A percentile compares a stretch with the other conserved stretches of the same genome.
Conservation (phyloP, 164 flowering plant species). For the Saururus chinensis region DNA sequence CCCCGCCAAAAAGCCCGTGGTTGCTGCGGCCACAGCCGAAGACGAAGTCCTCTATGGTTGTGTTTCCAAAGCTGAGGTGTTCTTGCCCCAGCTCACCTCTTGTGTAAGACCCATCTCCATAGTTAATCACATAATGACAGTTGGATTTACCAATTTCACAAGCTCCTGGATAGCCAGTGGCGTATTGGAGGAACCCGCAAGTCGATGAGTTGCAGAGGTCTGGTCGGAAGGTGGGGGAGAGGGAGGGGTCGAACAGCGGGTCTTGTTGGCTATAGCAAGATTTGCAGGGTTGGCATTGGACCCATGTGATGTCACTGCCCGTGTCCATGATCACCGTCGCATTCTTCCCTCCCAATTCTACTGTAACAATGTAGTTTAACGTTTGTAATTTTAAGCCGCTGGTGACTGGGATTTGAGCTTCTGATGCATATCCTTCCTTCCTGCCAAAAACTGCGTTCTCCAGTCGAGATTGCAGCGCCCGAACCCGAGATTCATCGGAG, state of each 20-base stretch:
- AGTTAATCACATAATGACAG: slow-evolving; percentile 50
- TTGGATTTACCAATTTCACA: slow-evolving; percentile 23
- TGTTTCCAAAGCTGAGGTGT: slow-evolving; percentile 31
- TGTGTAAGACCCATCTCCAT: slow-evolving; percentile 79
- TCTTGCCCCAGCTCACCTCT: slow-evolving; percentile 56
- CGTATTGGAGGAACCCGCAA: slow-evolving; percentile 40
- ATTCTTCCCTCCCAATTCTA: slow-evolving; percentile 43
- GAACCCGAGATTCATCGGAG: slow-evolving; percentile 35
- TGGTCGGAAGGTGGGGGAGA: slow-evolving; percentile 43
- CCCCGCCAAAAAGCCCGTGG: slow-evolving; percentile 67
- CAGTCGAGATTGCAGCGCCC: slow-evolving; percentile 34
- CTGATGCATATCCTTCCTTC: slow-evolving; percentile 6
- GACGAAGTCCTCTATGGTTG: slow-evolving; percentile 27
- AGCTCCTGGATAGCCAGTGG: slow-evolving; percentile 37
- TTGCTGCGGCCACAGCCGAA: slow-evolving; percentile 79
- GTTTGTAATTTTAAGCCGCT: slow-evolving; percentile 53
- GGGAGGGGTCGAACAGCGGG: slow-evolving; percentile 53
- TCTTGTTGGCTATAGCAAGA: slow-evolving; percentile 61
- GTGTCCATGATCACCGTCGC: slow-evolving; percentile 75
- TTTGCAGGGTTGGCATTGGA: slow-evolving; percentile 77
- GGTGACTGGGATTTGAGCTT: slow-evolving; percentile 40
- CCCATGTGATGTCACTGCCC: slow-evolving; percentile 86
- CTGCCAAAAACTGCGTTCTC: slow-evolving; percentile 15
- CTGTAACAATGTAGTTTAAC: slow-evolving; percentile 59
- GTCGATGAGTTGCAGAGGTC: slow-evolving; percentile 49